phyloP scores from a whole-genome alignment of 805 yeast species.

The Suhomyces canberraensis region DNA sequence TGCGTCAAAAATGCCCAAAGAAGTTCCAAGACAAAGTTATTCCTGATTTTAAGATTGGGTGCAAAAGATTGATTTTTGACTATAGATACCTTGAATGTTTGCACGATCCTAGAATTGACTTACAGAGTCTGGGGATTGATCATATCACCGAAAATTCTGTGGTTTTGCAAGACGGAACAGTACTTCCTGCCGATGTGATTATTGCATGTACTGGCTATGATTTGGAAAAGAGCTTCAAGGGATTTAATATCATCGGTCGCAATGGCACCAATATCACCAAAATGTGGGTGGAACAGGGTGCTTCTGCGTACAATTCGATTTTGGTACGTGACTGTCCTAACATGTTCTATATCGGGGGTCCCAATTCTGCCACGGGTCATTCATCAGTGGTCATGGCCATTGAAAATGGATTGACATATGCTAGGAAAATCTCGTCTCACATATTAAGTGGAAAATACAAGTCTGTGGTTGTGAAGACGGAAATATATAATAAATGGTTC shows the following conservation, averaged over 20 bases:
- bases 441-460: constrained; percentile 26
- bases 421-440: constrained; percentile 20
- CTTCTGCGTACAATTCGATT: constrained; percentile 34
- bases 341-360: constrained; percentile 35
- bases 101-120: constrained; percentile 27
- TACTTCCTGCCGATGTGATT: constrained; percentile 33
- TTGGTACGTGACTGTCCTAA: constrained; percentile 35
- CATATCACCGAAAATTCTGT: constrained; percentile 27
- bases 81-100: constrained; percentile 33
- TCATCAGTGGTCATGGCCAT: constrained; percentile 38
- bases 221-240: constrained; percentile 15
- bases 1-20: constrained; percentile 27
- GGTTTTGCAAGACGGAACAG: constrained; percentile 25
- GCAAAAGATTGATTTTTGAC: constrained; percentile 41
- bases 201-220: constrained; percentile 44
- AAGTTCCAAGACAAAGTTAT: constrained; percentile 31
- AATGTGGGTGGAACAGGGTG: constrained; percentile 30
- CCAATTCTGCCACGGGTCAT: constrained; percentile 43
- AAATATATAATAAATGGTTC: constrained; percentile 35
- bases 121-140: constrained; percentile 21
- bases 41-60: constrained; percentile 40
- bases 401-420: constrained; percentile 30
- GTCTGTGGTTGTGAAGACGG: constrained; percentile 28
- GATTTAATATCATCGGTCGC: constrained; percentile 23
- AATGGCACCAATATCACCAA: constrained; percentile 20